Base-by-base conservation (phyloP, 345 rosid genomes). In the Brassica rapa region DNA sequence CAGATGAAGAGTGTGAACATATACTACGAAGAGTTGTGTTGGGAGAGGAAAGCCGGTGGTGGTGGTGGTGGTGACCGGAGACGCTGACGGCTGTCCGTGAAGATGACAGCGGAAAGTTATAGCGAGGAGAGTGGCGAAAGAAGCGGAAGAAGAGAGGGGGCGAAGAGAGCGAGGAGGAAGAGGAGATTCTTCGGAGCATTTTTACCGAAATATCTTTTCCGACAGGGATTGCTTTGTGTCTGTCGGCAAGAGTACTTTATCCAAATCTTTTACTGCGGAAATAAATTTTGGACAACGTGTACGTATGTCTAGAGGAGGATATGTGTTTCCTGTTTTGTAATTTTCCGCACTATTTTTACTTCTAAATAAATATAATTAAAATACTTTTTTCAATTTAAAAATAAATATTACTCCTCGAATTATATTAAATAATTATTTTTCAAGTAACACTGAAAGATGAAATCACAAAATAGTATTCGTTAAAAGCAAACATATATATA, bases 91-190 rank as follows among this genome's bases (percentile, higher is more conserved):
- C 56, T 16, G 29, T 74, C 29, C 60, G 60, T 2, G 79, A n/a
- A 0, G 86, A 71, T 2, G 81, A 78, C 2, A 70, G 69, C 4
- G 80, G 6, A 0, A 39, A 8, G 77, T 60, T 35, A 9, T 76
- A 75, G 49, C 75, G 81, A 68, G 85, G 67, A 55, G 72, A 8
- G 0, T 32, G 70, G 11, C 75, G 63, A 33, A 14, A 8, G 46
- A 59, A 78, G 66, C 77, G 81, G 70, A 75, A 69, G 74, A 82
- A 76, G 87, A 80, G 83, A 46, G 87, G 51, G 59, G 68, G 72
- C 69, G 75, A 67, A 60, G 83, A 76, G 39, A 85, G 68, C 32
- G 89, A 77, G 30, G 90, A 79, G 62, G 55, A 49, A 4, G 55
- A 49, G 55, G 16, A 14, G 19, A 49, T 49, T 49, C 56, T 49